Percentiles rank a stretch among this genome's conserved stretches.
phyloP scores from a whole-genome alignment of 768 basidiomycete genomes.

The Podaxis sp. region DNA sequence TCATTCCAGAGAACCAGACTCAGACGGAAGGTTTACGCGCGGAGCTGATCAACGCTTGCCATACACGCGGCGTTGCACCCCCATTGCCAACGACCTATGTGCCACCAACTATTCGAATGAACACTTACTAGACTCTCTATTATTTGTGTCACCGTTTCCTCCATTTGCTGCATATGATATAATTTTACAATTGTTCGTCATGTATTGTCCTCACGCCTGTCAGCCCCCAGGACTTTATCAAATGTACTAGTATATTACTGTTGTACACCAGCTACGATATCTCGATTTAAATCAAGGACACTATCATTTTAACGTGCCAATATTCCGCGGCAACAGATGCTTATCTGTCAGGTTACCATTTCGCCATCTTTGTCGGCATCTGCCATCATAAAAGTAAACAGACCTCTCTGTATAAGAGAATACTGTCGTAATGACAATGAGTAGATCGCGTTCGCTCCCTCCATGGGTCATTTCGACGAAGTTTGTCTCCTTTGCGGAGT shows the following conservation, averaged over 20 bases:
- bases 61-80: conserved; percentile 8
- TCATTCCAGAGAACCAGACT: conserved; percentile 1
- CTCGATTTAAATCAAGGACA: background rate
- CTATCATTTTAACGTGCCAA: too few species aligned
- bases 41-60: conserved; percentile 6
- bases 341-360: too few species aligned
- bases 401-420: too few species aligned
- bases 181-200: background rate
- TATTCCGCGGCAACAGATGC: too few species aligned
- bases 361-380: too few species aligned
- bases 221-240: background rate
- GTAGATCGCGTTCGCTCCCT: background rate
- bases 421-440: background rate
- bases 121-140: background rate
- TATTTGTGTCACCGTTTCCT: too few species aligned
- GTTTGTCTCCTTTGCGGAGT: conserved; percentile 13
- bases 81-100: conserved; percentile 1
- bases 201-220: background rate
- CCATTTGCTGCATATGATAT: background rate
- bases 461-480: conserved; percentile 13
- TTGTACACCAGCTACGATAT: background rate
- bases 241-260: background rate
- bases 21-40: conserved; percentile 1
- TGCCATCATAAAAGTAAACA: too few species aligned
- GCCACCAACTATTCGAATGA: conserved; percentile 1